Evolutionary conservation across 345 rosid genomes (phyloP).

Genomic region (Rhodamnia argentea): DNA sequence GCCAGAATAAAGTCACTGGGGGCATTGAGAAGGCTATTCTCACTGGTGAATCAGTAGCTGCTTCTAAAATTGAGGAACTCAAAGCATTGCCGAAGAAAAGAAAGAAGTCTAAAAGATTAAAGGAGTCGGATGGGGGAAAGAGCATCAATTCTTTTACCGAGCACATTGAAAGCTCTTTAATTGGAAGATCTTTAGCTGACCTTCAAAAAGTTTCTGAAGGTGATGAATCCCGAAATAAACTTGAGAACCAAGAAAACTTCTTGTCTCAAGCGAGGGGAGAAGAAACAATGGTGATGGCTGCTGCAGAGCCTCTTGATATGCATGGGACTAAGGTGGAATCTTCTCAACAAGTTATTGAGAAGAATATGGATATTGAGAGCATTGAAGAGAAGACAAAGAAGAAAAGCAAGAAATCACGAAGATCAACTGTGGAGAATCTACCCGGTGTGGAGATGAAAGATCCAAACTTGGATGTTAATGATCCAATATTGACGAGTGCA

Average conservation of each 20-base stretch:
- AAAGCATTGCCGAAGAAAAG: neutral
- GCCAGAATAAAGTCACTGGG: neutral
- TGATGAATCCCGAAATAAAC: neutral
- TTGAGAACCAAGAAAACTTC: neutral
- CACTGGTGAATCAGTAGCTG: neutral
- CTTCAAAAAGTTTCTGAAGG: neutral
- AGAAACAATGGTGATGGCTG: neutral
- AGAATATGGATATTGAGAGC: neutral
- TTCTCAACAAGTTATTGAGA: neutral
- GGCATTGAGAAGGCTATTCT: neutral
- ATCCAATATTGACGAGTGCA: neutral
- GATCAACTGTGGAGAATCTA: neutral
- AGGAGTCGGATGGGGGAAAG: neutral
- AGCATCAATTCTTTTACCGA: neutral
- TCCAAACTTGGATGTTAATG: constrained; percentile 1
- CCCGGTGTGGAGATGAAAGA: neutral
- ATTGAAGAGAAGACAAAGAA: neutral
- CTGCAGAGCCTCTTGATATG: neutral
- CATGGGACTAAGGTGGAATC: neutral
- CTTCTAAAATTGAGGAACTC: neutral
- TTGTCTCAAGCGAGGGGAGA: neutral
- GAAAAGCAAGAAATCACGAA: neutral
- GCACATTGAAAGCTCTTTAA: neutral
- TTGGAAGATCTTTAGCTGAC: neutral
- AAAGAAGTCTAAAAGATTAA: constrained; percentile 1